Evolutionary conservation across 73 alveolate species (phyloP).

Genomic region (Tetrahymena thermophila): DNA sequence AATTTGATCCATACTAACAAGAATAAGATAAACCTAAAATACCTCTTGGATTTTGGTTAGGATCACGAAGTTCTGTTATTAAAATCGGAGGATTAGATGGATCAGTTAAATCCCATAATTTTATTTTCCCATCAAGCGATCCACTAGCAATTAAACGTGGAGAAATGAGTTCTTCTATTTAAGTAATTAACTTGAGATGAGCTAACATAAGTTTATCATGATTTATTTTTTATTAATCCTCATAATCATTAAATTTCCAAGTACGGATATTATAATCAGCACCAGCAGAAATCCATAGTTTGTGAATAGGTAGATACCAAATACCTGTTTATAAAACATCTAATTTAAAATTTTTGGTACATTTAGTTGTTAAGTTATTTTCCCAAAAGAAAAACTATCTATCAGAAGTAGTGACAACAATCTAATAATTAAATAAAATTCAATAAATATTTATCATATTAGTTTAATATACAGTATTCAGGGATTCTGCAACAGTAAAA

Average conservation of each 20-base stretch:
- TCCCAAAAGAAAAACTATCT: conserved; percentile 65
- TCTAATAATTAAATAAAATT: conserved; percentile 52
- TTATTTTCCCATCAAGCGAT: conserved; percentile 77
- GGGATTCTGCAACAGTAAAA: conserved; percentile 10
- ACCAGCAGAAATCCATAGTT: conserved; percentile 91
- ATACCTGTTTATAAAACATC: conserved; percentile 65
- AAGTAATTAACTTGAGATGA: conserved; percentile 76
- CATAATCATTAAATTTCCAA: conserved; percentile 78
- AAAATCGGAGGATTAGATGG: conserved; percentile 87
- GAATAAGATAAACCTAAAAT: conserved; percentile 76
- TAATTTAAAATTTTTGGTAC: conserved; percentile 52
- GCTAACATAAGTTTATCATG: conserved; percentile 54
- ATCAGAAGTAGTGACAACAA: conserved; percentile 78
- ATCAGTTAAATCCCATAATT: conserved; percentile 74
- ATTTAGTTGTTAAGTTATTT: conserved; percentile 49
- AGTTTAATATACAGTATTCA: conserved; percentile 31
- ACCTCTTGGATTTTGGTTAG: conserved; percentile 72
- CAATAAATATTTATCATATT: conserved; percentile 54
- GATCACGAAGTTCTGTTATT: conserved; percentile 65
- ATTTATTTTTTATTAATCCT: conserved; percentile 70
- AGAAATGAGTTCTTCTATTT: conserved; percentile 68
- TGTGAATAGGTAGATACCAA: conserved; percentile 84
- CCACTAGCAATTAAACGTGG: conserved; percentile 87
- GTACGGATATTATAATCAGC: conserved; percentile 61
- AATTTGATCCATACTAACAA: conserved; percentile 75